Evolutionary conservation across 805 yeast species (phyloP), one percentile per base, ranked within the genome.

Genomic region (Yarrowia porcina): DNA sequence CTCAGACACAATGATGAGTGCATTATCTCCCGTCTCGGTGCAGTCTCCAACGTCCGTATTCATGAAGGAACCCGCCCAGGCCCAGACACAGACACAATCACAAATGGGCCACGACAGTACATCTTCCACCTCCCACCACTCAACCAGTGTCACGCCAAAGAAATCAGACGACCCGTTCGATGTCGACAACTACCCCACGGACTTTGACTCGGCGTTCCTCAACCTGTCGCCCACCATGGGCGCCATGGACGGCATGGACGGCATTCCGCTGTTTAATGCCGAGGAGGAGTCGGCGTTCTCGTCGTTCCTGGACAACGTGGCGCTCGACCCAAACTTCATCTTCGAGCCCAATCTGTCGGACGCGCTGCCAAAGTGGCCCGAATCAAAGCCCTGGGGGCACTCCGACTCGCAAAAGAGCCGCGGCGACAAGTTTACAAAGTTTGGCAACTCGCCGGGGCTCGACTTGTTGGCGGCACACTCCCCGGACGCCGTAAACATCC

Each of bases 301-400:
- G 12, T 67, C 65, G 35, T 72, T 72, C 57, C 67, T 72, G 35
- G 75, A 72, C 56, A 67, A 66, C 54, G 64, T 72, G 49, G 66
- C 71, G 11, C 68, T 65, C 11, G 74, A 72, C 56, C 68, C 73
- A 2, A 69, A 70, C 47, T 71, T 72, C 61, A 45, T 72, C 33
- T 67, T 71, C 41, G 73, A 72, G 52, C 74, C 74, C n/a, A 67
- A 68, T 17, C 56, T 69, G 23, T 65, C 67, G 10, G 73, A 66
- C 21, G 68, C 63, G 21, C 65, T 67, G 30, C 65, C 66, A 23
- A 62, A 65, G 41, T 63, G 61, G 63, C 42, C 65, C 27, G 66
- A 62, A 12, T 44, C 54, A 15, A 33, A 32, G 21, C 57, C 57
- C 32, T 35, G 36, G 36, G 27, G 42, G 25, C 13, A 8, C 28